phyloP scores from a whole-genome alignment of 495 filamentous ascomycete species.

The Hypoxylon intermedium region DNA sequence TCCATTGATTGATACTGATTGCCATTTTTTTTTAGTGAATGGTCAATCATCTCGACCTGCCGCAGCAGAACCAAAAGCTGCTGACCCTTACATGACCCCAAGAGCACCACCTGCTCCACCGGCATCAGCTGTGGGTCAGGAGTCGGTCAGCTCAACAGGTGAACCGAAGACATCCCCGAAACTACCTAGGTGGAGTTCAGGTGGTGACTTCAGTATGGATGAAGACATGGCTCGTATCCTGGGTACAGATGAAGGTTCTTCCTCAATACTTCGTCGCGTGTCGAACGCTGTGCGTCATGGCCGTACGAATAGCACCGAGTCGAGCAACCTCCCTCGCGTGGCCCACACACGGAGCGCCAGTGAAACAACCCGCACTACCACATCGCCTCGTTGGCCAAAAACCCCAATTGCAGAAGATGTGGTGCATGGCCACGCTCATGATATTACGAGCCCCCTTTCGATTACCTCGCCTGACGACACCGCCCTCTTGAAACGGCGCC shows the following conservation, averaged over 20 bases:
- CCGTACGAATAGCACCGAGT: conserved; percentile 76
- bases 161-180: conserved; percentile 72
- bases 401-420: conserved; percentile 75
- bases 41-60: conserved; percentile 42
- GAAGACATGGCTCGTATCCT: conserved; percentile 88
- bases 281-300: conserved; percentile 93
- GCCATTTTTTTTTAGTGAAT: conserved; percentile 44
- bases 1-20: conserved; percentile 1
- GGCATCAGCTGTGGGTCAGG: conserved; percentile 56
- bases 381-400: conserved; percentile 71
- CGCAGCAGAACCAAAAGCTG: conserved; percentile 53
- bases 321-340: conserved; percentile 53
- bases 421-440: conserved; percentile 55
- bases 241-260: conserved; percentile 69
- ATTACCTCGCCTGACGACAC: conserved; percentile 73
- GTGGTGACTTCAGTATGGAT: conserved; percentile 85
- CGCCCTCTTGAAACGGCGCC: conserved; percentile 73
- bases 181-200: conserved; percentile 73
- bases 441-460: conserved; percentile 77
- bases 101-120: conserved; percentile 68
- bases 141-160: conserved; percentile 59
- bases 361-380: conserved; percentile 62
- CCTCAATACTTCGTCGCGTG: conserved; percentile 82
- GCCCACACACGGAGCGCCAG: conserved; percentile 62
- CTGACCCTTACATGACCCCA: conserved; percentile 68